Evolutionary conservation across 805 yeast species (phyloP).

Genomic region (Torulaspora franciscae): DNA sequence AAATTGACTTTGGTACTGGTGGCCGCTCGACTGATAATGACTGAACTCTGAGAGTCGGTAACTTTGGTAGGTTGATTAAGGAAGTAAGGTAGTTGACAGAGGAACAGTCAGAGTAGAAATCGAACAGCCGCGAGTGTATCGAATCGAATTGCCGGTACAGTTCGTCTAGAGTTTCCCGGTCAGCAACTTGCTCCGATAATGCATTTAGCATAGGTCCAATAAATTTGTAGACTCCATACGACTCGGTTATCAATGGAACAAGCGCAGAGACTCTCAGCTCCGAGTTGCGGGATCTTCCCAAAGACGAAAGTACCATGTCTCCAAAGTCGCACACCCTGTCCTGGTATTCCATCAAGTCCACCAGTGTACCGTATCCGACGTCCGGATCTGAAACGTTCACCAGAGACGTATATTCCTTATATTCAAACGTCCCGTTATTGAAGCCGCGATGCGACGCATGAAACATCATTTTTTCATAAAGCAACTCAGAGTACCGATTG

Average conservation of each 20-base stretch:
- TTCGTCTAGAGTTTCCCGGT: constrained; percentile 71
- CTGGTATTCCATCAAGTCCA: constrained; percentile 81
- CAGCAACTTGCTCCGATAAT: constrained; percentile 60
- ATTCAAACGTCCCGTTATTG: constrained; percentile 85
- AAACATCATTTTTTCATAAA: constrained; percentile 70
- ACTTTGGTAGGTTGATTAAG: constrained; percentile 48
- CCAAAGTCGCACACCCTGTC: constrained; percentile 78
- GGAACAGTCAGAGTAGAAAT: constrained; percentile 86
- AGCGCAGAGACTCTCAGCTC: constrained; percentile 83
- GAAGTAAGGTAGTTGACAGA: constrained; percentile 76
- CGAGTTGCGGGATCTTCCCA: constrained; percentile 48
- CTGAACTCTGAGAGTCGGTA: constrained; percentile 33
- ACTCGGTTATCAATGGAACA: constrained; percentile 85
- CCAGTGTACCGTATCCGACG: constrained; percentile 86
- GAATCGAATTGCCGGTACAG: constrained; percentile 29
- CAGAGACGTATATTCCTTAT: constrained; percentile 87
- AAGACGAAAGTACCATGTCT: constrained; percentile 65
- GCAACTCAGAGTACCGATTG: constrained; percentile 64
- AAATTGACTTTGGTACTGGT: constrained; percentile 1
- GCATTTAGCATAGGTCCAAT: constrained; percentile 88
- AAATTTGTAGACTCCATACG: constrained; percentile 89
- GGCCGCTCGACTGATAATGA: background rate
- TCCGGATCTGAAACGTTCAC: constrained; percentile 88
- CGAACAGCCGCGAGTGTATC: constrained; percentile 55
- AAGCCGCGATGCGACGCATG: constrained; percentile 83